Evolutionary conservation across 768 basidiomycete species (phyloP), one percentile per base, ranked within the genome.

Genomic region (Tricholoma matsutake): DNA sequence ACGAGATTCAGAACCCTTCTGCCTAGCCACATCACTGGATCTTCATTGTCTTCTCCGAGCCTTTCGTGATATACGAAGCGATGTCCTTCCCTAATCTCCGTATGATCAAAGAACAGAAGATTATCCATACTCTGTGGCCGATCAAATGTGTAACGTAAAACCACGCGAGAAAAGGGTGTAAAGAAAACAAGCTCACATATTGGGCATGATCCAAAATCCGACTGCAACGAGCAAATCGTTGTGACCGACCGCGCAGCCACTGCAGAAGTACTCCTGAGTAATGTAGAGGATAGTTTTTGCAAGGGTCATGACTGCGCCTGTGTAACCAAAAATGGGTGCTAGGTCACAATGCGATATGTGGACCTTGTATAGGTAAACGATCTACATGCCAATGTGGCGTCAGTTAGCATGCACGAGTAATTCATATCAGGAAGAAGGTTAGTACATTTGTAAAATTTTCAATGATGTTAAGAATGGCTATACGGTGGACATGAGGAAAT

Each of bases 201-300:
- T 92, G 1, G 91, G 89, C 59, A 88, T 72, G 59, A 91, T 77
- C 83, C 84, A 93, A 62, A 82, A 83, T 54, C 84, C 67, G 61
- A 88, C 58, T 14, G 85, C 72, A 34, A 80, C 78, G 20, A 68
- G 58, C 37, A 75, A 67, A 14, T 80, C 65, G 67, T 90, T 89
- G 70, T 91, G 86, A 35, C 88, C 85, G 39, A 84, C 73, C 32
- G 82, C 73, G 70, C 89, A 91, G 10, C 78, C 79, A n/a, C 79
- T 78, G 69, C 89, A 91, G 67, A 82, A 89, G 69, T 85, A 84
- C 72, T 92, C 91, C 72, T 91, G 86, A 20, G 78, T 67, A 67
- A 81, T 80, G 72, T 93, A 94, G 31, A 94, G 80, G 1, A 82
- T 73, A 1, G 92, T 94, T 78, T 94, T 93, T 32, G 83, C 84